Evolutionary conservation across 352 stramenopile genomes (phyloP).

Genomic region (Plasmopara viticola): DNA sequence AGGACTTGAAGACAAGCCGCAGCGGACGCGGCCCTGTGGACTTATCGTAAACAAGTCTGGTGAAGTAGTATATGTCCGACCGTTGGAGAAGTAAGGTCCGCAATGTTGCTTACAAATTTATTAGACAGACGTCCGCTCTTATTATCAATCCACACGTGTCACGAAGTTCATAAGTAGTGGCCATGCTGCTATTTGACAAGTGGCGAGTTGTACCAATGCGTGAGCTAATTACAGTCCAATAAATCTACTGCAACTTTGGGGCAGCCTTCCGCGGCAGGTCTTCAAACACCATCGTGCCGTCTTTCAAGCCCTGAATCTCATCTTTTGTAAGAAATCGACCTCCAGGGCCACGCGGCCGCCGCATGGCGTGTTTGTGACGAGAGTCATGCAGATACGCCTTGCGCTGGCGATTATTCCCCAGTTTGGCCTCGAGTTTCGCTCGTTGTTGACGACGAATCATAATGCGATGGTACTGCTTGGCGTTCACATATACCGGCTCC

Average conservation of each 20-base stretch:
- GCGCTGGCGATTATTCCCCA: conserved; percentile 68
- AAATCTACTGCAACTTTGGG: conserved; percentile 25
- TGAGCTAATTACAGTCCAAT: not conserved
- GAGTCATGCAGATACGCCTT: conserved; percentile 86
- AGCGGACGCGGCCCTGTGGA: conserved; percentile 44
- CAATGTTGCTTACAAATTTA: no score
- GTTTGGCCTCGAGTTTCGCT: conserved; percentile 82
- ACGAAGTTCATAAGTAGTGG: conserved; percentile 13
- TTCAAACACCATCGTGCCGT: conserved; percentile 68
- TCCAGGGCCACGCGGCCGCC: conserved; percentile 70
- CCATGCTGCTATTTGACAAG: conserved; percentile 2
- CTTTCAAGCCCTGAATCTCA: conserved; percentile 74
- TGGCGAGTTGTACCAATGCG: not conserved
- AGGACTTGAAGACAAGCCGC: conserved; percentile 70
- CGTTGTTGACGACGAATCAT: conserved; percentile 84
- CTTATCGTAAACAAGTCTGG: conserved; percentile 64
- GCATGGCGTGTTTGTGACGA: conserved; percentile 84
- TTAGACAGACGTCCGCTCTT: not conserved
- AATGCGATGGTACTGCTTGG: conserved; percentile 88
- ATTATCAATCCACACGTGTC: not conserved
- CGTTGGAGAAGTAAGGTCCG: conserved; percentile 43
- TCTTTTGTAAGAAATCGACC: conserved; percentile 83
- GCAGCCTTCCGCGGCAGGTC: conserved; percentile 49
- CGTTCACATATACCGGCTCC: conserved; percentile 87
- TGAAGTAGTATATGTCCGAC: conserved; percentile 67